These are phyloP conservation scores for Beta macrorhiza DNA, from an alignment of 179 eudicot species.

Conservation along the genomic window DNA sequence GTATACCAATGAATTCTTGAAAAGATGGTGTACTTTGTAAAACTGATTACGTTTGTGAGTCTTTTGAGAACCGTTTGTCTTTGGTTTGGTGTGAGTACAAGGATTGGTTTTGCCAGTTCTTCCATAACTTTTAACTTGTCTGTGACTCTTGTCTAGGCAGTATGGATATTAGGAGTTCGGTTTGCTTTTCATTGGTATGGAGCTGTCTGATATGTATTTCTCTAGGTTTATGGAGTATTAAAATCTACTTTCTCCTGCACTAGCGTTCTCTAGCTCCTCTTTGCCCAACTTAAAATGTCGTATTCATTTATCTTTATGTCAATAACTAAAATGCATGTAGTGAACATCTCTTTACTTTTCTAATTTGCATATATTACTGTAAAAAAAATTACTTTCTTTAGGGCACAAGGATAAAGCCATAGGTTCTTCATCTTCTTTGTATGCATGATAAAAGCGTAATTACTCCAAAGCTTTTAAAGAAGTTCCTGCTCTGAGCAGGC, in stretches of 20 bases:
- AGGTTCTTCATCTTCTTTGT: too few species aligned
- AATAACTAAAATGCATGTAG: background rate
- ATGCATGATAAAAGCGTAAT: too few species aligned
- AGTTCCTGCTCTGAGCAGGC: too few species aligned
- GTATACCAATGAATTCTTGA: conserved; percentile 11
- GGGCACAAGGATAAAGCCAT: too few species aligned
- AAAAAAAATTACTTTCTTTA: too few species aligned
- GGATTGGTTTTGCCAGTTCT: background rate
- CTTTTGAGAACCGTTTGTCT: background rate
- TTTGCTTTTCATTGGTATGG: background rate
- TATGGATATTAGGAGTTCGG: background rate
- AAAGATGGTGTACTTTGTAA: conserved; percentile 10
- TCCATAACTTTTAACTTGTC: background rate
- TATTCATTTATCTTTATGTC: background rate
- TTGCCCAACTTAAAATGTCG: background rate
- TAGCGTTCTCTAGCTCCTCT: background rate
- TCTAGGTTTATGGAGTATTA: background rate
- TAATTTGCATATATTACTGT: background rate
- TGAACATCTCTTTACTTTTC: background rate
- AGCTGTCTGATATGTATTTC: background rate
- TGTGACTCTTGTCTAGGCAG: background rate
- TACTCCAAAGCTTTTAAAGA: too few species aligned
- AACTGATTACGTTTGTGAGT: background rate
- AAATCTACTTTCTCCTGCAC: background rate
- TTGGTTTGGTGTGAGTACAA: background rate